Base-by-base conservation (phyloP, 176 grass and related monocot genomes). In the Saccharum spontaneum region DNA sequence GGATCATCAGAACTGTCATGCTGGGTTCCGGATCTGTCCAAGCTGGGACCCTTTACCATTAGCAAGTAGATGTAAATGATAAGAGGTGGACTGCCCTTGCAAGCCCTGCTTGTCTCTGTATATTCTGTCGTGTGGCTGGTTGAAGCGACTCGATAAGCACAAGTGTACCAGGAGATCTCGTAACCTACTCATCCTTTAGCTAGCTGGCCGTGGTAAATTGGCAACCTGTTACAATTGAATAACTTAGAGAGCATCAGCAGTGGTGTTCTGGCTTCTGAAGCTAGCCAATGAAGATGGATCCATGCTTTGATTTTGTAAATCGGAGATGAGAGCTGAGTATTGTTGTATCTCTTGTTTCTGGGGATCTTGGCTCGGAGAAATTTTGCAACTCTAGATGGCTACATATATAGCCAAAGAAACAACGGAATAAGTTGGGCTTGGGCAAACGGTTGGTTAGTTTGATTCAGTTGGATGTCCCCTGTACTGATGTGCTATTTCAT, bases 1-100 rank as follows among this genome's bases (percentile, higher is more conserved):
- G 96, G 89, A 73, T 98, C 96, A 75, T 98, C 96, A 75, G 96
- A 98, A 66, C 69, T 98, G 69, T 98, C 96, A 24, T 98, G 94
- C 72, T 98, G 96, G 96, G 85, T 98, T 67, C 93, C 96, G 0
- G 93, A 98, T 85, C 87, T 98, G 78, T 98, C 96, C 14, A 95
- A 98, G 86, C 78, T 98, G 59, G 91, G 96, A 54, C 94, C 93
- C 4, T 87, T 95, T 67, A 60, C 85, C 3, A 60, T 73, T 8
- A 60, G 66, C 5, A 95, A 95, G 83, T 95, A 89, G 85, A 82
- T 77, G 61, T 1, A 23, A 64, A 72, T 26, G 34, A 34, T 72
- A 26, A 28, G 13, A 45, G 31, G 16, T 57, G 26, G 34, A 59
- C 52, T 72, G 24, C 34, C 31, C 67, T 61, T 61, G 34, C 6